phyloP scores from a whole-genome alignment of 768 basidiomycete genomes.

The Auriscalpium orientale region DNA sequence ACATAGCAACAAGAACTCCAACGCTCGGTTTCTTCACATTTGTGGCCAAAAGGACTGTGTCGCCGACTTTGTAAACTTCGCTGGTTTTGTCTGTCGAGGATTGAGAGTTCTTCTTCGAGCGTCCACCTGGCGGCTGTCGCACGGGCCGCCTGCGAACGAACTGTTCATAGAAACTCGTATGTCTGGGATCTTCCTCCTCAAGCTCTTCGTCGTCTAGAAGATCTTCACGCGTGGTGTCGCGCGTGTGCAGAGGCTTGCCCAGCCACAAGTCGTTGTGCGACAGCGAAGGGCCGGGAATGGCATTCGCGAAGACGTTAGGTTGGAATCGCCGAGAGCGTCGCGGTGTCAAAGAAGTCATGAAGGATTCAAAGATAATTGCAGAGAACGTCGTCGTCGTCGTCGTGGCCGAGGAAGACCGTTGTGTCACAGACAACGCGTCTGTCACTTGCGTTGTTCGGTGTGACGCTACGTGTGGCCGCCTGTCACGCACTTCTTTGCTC shows the following conservation, averaged over 20 bases:
- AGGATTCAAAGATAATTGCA: neutral
- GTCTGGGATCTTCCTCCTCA: neutral
- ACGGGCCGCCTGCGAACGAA: constrained; percentile 2
- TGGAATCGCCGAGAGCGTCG: constrained; percentile 14
- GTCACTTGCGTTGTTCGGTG: neutral
- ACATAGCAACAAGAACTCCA: constrained; percentile 65
- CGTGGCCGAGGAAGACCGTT: neutral
- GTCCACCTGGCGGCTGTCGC: neutral
- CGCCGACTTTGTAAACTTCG: constrained; percentile 48
- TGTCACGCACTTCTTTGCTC: no score
- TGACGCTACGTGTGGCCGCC: no score
- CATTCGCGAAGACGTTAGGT: constrained; percentile 3
- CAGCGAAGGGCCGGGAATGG: neutral
- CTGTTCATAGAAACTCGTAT: constrained; percentile 8
- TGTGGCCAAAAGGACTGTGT: constrained; percentile 56
- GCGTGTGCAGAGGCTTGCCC: constrained; percentile 6
- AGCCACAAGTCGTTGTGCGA: constrained; percentile 6
- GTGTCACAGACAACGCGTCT: neutral
- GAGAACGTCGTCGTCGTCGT: neutral
- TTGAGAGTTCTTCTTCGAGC: neutral
- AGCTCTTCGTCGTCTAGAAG: constrained; percentile 12
- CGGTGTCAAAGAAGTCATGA: neutral
- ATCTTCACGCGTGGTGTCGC: constrained; percentile 9
- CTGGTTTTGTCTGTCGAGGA: neutral
- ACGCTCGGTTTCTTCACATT: constrained; percentile 45